Evolutionary conservation across 352 stramenopile genomes (phyloP), one percentile per base, ranked within the genome.

Genomic region (Aphanomyces stellatus): DNA sequence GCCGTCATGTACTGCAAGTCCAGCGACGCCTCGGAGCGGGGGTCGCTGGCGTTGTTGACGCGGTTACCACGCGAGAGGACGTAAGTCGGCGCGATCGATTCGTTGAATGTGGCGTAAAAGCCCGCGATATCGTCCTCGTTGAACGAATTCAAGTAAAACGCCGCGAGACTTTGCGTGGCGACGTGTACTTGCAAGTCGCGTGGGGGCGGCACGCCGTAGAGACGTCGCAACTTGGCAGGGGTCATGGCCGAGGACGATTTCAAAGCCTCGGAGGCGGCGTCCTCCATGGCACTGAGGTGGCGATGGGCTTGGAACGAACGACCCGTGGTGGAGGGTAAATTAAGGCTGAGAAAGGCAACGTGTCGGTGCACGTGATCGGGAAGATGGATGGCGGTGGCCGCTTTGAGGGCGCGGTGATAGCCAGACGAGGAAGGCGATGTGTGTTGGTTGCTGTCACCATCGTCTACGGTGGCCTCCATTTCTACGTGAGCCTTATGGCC

Each of bases 1-100:
- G 81, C 87, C n/a, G 86, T 94, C 43, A 97, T 79, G 70, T 97
- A 97, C 70, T 97, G 82, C 34, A 97, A 71, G 69, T 97, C 91
- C 2, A 97, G 72, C 19, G 85, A 95, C 11, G 85, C 82, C 70
- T 97, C 90, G 0, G 77, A 85, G 31, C 72, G 82, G 4, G 78
- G 69, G 0, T 65, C 43, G 7, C 69, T 46, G 2, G 72, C 71
- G 17, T 70, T 48, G 59, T 91, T 92, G 13, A 73, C 53, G n/a
- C 82, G 81, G 6, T 68, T 63, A 35, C 82, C 85, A 19, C 88
- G 83, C 37, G 78, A 76, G 24, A 90, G 68, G 4, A 94, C 74
- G 0, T 27, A 66, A n/a, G n/a, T n/a, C 7, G 82, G 82, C 3
- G 75, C 46, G 0, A 53, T 3, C 40, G 31, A 71, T 6, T 87